Base-by-base conservation (phyloP, 192 early-diverging fungal species). In the Podila minutissima region DNA sequence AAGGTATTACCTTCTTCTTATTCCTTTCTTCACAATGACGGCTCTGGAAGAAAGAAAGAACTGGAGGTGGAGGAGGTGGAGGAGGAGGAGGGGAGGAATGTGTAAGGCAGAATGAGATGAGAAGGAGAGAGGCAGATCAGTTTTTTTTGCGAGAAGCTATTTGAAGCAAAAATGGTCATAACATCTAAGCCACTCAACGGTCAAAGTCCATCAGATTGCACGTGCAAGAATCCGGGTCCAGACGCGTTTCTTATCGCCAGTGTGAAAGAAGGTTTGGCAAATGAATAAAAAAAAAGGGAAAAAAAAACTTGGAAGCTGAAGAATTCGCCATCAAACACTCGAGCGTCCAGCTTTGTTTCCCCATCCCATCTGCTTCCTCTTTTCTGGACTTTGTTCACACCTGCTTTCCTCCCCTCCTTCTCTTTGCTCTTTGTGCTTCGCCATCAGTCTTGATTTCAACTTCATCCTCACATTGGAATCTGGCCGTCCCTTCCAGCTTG, bases 41-140 rank as follows among this genome's bases (percentile, higher is more conserved):
- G 20, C 31, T 31, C 20, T 58, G 31, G 26, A 17, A 26, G 28
- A 10, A 35, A 53, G 24, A n/a, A 26, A 3, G 57, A 24, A 5
- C n/a, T 31, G 51, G 19, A 55, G 22, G 22, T 6, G 13, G n/a
- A 46, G 51, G 19, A 55, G 22, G 22, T 6, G 13, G n/a, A 46
- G 29, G 46, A 6, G 6, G 59, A 51, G 13, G 31, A 3, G 12
- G 20, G 46, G 26, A 29, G 48, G 48, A 38, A 13, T 11, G 29
- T 33, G 48, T 48, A 8, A n/a, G 20, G 13, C 33, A 17, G 38
- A 29, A 37, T 29, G 33, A 29, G 37, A 26, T 20, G 46, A 53
- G 32, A 50, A 41, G 60, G 67, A 74, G 29, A 61, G 60, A 50
- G 11, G 11, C 11, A 1, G 59, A 33, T 61, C 32, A 41, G 62